Base-by-base conservation (phyloP, 2,329 filamentous ascomycete genomes). In the Penicillium sp. region DNA sequence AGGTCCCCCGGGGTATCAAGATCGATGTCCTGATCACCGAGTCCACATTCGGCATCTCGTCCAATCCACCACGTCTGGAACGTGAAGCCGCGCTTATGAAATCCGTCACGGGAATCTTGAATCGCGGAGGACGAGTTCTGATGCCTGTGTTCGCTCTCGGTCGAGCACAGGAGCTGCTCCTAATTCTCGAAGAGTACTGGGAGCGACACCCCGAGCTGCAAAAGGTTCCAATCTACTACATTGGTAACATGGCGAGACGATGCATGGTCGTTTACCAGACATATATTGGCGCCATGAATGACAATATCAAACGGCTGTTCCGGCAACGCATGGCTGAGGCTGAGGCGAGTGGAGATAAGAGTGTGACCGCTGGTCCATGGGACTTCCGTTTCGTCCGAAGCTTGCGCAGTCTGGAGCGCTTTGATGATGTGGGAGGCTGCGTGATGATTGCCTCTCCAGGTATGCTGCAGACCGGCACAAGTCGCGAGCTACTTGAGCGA, bases 201-300 rank as follows among this genome's bases (percentile, higher is more conserved):
- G 87, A 86, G 65, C 91, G 93, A 60, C 94, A 99, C 73, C 81
- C 88, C 0, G 93, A 97, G 70, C 92, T 89, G 68, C 93, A 97
- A 67, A 93, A 91, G 68, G 90, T 91, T 38, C 95, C 95, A 5
- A 98, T 99, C 65, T 99, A 98, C 81, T 99, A 98, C 77, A 96
- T 96, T 58, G 95, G 92, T 71, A 97, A 96, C 72, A 86, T 98
- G 45, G 95, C 95, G 0, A 85, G 94, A 65, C 95, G 97, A 78
- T 99, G 95, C 80, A 99, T 99, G 95, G 87, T 97, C 33, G 93
- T 98, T 3, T 99, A 99, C 75, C 95, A 98, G 76, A 99, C 95
- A 1, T 99, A 98, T 72, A 92, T 98, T 53, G 92, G 93, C 53
- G 93, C 93, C 59, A 99, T 99, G 95, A 99, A 99, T 76, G 94